Evolutionary conservation across 805 yeast species (phyloP).

Genomic region (Groenewaldozyma tartarivorans): DNA sequence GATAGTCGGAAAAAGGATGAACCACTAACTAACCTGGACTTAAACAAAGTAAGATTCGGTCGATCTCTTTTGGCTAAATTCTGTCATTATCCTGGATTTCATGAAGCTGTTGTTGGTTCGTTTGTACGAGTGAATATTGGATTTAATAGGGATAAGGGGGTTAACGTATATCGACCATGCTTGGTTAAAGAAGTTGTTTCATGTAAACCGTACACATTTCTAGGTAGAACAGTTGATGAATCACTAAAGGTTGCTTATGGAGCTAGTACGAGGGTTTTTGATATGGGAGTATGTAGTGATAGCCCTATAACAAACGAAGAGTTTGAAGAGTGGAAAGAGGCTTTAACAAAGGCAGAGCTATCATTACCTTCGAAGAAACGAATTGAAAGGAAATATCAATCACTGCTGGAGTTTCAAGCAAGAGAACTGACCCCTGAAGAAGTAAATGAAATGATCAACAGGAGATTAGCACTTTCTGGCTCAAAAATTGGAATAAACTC

Average conservation of each 20-base stretch:
- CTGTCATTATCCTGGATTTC: constrained; percentile 77
- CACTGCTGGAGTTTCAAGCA: constrained; percentile 52
- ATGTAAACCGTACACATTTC: constrained; percentile 35
- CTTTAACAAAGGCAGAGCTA: constrained; percentile 49
- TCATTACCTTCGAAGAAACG: constrained; percentile 54
- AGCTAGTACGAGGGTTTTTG: constrained; percentile 59
- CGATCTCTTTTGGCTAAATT: constrained; percentile 65
- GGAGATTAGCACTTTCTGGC: constrained; percentile 55
- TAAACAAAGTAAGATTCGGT: constrained; percentile 69
- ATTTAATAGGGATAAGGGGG: constrained; percentile 47
- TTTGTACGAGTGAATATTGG: constrained; percentile 83
- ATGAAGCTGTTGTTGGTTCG: constrained; percentile 57
- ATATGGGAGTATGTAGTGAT: constrained; percentile 74
- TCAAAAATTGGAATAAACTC: constrained; percentile 58
- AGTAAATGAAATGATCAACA: constrained; percentile 67
- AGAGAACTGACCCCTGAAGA: constrained; percentile 60
- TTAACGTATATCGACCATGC: constrained; percentile 72
- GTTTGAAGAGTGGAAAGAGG: constrained; percentile 55
- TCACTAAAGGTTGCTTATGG: constrained; percentile 78
- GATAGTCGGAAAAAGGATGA: constrained; percentile 25
- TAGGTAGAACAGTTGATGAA: constrained; percentile 42
- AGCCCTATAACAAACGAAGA: constrained; percentile 62
- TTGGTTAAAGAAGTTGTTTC: constrained; percentile 56
- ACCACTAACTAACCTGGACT: constrained; percentile 48
- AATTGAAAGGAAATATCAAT: constrained; percentile 53